Evolutionary conservation across 352 stramenopile genomes (phyloP), one percentile per base, ranked within the genome.

Genomic region (Pythium folliculosum): DNA sequence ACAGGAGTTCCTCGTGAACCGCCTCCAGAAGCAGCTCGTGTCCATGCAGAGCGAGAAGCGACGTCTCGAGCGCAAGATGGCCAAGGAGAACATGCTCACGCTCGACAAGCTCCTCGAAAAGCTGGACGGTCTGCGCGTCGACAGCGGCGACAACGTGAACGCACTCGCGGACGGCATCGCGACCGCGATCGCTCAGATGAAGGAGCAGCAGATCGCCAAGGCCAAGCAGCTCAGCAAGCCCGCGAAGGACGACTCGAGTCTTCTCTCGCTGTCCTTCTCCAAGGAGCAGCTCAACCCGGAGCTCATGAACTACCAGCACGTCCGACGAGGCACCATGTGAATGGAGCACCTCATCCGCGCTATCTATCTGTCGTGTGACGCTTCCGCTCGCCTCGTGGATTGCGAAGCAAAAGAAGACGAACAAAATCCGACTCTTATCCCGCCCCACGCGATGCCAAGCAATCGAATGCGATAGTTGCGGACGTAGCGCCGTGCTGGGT

Each of bases 1-100:
- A 71, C 88, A 95, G 65, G 88, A 95, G 72, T 95, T 91, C 52
- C 69, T 95, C 5, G 88, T 95, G 32, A 95, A 95, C 67, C 80
- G 84, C 0, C 72, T 95, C 43, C 88, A 95, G 75, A 95, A 95
- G 60, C 84, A 92, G 66, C 77, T 95, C 38, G 74, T 78, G 40
- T 72, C 72, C 21, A 77, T 93, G 25, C 80, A 93, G 50, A 65
- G 54, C 22, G 88, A 95, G 66, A 89, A 87, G 50, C 80, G 77
- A n/a, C 79, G 86, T 10, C 78, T 90, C 62, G 88, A 93, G 63
- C 80, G 81, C 44, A 90, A 88, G 56, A 65, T 92, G 40, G 81
- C 85, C 23, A 91, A 89, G 56, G 85, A 94, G 23, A 92, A 89
- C 35, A 48, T 91, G 22, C 58, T 77, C 37, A 71, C 91, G 48